Evolutionary conservation across 2,329 filamentous ascomycete genomes (phyloP).

Genomic region (Talaromyces sp.): DNA sequence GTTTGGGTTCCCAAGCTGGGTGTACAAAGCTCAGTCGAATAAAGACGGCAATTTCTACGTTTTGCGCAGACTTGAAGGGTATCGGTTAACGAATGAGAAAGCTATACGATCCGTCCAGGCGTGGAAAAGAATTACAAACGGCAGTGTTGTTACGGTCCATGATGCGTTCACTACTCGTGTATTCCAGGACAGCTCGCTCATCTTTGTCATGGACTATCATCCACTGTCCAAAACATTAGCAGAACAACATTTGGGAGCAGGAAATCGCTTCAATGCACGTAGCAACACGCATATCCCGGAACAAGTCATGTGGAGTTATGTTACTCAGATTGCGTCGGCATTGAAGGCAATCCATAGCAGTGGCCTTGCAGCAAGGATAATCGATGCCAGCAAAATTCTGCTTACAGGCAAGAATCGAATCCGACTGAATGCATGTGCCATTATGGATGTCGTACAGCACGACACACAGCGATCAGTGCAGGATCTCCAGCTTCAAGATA

Average conservation of each 20-base stretch:
- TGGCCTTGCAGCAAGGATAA: constrained; percentile 77
- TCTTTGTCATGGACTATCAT: constrained; percentile 91
- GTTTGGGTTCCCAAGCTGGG: constrained; percentile 88
- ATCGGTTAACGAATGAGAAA: constrained; percentile 81
- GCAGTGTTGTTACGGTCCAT: constrained; percentile 77
- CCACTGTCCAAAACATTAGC: constrained; percentile 84
- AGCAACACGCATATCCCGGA: constrained; percentile 57
- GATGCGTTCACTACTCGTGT: constrained; percentile 90
- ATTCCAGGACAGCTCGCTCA: constrained; percentile 90
- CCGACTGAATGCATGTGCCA: constrained; percentile 79
- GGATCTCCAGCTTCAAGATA: constrained; percentile 83
- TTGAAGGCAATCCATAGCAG: constrained; percentile 78
- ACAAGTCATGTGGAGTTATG: constrained; percentile 80
- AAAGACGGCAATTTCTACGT: constrained; percentile 89
- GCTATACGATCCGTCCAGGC: constrained; percentile 80
- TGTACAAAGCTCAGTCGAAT: constrained; percentile 87
- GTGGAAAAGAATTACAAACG: constrained; percentile 82
- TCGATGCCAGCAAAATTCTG: constrained; percentile 84
- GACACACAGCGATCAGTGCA: constrained; percentile 64
- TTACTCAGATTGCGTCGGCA: constrained; percentile 85
- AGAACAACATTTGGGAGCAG: constrained; percentile 62
- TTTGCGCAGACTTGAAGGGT: constrained; percentile 81
- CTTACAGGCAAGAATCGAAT: constrained; percentile 87
- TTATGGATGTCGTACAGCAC: constrained; percentile 84
- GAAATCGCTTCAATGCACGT: constrained; percentile 42